phyloP scores from a whole-genome alignment of 23 red algal species.

The Gracilariopsis chorda region DNA sequence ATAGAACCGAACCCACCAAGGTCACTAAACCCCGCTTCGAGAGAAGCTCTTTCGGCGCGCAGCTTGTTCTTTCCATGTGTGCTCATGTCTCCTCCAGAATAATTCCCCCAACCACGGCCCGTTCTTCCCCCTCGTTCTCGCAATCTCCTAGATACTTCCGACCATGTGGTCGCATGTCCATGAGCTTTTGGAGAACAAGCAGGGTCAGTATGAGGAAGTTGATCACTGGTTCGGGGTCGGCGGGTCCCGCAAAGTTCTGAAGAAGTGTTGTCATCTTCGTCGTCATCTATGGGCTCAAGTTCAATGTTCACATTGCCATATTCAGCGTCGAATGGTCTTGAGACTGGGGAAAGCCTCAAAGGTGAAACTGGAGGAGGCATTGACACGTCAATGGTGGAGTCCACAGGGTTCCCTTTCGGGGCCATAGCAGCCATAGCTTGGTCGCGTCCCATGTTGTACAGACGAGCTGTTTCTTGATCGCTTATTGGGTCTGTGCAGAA shows the following conservation, averaged over 20 bases:
- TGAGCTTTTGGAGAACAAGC: not conserved
- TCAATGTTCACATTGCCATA: not conserved
- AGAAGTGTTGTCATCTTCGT: not conserved
- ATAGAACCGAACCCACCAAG: constrained; percentile 38
- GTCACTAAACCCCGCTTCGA: constrained; percentile 58
- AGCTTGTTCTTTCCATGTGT: constrained; percentile 38
- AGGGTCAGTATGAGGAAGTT: not conserved
- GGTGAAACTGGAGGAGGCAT: not conserved
- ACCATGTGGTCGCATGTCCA: not conserved
- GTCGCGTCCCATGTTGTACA: constrained; percentile 37
- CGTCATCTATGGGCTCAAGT: constrained; percentile 48
- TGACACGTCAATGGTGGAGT: not conserved
- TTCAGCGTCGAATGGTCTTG: not conserved
- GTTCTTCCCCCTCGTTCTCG: constrained; percentile 14
- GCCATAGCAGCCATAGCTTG: not conserved
- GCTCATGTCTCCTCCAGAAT: constrained; percentile 11
- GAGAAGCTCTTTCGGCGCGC: constrained; percentile 26
- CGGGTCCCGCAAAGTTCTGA: not conserved
- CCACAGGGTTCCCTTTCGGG: not conserved
- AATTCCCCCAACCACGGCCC: not conserved
- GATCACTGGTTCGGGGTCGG: not conserved
- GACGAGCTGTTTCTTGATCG: not conserved
- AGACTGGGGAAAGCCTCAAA: not conserved
- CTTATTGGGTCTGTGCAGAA: constrained; percentile 50
- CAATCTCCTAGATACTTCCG: constrained; percentile 15